Evolutionary conservation across 2,329 filamentous ascomycete genomes (phyloP), one percentile per base, ranked within the genome.

Genomic region (Aspergillus fumigatus): DNA sequence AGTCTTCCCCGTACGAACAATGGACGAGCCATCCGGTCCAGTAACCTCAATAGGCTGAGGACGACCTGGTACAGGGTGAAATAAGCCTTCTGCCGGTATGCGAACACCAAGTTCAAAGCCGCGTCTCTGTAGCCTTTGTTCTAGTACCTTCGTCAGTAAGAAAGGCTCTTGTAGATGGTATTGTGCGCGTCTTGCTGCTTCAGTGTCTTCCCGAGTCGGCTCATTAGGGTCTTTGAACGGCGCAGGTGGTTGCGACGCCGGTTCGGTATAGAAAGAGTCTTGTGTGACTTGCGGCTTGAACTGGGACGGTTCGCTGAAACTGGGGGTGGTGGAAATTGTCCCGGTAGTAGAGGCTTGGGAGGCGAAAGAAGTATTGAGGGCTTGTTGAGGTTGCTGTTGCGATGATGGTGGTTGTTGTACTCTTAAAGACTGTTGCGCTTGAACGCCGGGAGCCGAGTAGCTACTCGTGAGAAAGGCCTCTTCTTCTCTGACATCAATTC

Each of bases 401-500:
- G 61, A 59, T 11, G 56, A 40, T 21, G 64, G 80, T 74, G 52
- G 80, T 74, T 63, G 85, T 78, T 53, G 54, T 53, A 58, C 64
- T 60, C 72, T 64, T 25, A 65, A 65, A 49, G 63, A 60, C 55
- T 69, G 65, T 54, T 73, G 72, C 54, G 65, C 67, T 61, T 72
- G 69, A 51, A 66, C 67, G 55, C 65, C 67, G 80, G 53, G 78
- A 74, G 57, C 73, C 64, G 65, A 77, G 71, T 68, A 80, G 67
- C 68, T 78, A 68, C 68, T 86, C 48, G 90, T 87, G 72, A 94
- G 80, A 62, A 86, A 89, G 65, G 92, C 89, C 68, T 95, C 90
- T 72, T 96, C 92, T 62, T 91, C 91, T 57, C 88, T 86, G 49
- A 96, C 75, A 76, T 96, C 90, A 61, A 97, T 91, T 51, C 91